Evolutionary conservation across 495 filamentous ascomycete species (phyloP).

Genomic region (Cercophora samala): DNA sequence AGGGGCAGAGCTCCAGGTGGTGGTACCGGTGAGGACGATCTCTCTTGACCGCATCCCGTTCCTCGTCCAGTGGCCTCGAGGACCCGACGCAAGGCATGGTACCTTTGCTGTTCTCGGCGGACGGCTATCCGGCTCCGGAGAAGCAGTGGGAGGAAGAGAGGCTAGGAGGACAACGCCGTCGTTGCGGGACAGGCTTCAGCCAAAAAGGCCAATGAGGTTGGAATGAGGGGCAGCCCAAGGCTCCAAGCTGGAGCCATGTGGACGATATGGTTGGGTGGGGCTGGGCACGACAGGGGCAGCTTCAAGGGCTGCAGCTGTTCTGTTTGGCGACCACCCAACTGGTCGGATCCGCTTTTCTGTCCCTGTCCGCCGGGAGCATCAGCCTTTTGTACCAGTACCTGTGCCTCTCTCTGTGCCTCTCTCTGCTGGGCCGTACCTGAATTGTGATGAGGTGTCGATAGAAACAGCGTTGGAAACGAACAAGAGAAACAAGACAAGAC

Average conservation of each 20-base stretch:
- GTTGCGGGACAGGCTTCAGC: constrained; percentile 1
- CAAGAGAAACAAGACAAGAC: not conserved
- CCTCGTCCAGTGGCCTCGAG: not conserved
- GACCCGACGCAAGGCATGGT: not conserved
- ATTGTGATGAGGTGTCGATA: not conserved
- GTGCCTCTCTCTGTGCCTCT: too few species aligned
- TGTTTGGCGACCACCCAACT: constrained; percentile 15
- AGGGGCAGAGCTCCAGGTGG: not conserved
- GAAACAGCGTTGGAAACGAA: not conserved
- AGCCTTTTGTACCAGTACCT: constrained; percentile 19
- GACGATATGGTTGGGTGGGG: constrained; percentile 7
- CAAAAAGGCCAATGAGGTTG: constrained; percentile 4
- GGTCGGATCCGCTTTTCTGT: constrained; percentile 20
- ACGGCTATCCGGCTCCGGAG: constrained; percentile 10
- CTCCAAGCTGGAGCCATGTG: constrained; percentile 15
- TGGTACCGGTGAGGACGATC: not conserved
- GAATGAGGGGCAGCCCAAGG: constrained; percentile 4
- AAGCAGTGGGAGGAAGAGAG: not conserved
- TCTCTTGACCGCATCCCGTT: constrained; percentile 2
- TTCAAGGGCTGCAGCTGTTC: constrained; percentile 3
- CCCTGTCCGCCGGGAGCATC: constrained; percentile 10
- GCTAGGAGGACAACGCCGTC: not conserved
- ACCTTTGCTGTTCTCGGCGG: not conserved
- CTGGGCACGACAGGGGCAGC: constrained; percentile 2
- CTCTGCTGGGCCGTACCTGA: not conserved